A percentile compares a stretch with the other conserved stretches of the same genome.
Conservation (phyloP, 179 eudicot species). For the Carnegiea gigantea region DNA sequence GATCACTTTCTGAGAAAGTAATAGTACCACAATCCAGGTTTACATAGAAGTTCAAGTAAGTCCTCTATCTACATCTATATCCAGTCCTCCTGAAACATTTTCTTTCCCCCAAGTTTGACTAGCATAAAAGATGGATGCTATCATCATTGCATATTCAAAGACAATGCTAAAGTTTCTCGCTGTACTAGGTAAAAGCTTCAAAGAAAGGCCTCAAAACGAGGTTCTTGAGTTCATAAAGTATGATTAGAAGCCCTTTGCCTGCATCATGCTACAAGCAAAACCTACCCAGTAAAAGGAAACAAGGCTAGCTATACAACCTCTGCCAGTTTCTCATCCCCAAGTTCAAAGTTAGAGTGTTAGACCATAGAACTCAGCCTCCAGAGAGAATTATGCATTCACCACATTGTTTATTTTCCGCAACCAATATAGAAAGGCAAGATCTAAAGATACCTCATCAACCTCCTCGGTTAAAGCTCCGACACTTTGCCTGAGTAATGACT, state of each 20-base stretch:
- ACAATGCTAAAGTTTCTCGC: background rate
- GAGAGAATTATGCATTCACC: background rate
- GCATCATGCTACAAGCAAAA: no score
- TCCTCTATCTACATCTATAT: no score
- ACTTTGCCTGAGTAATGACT: conserved; percentile 53
- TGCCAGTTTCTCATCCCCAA: background rate
- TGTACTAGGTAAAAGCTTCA: no score
- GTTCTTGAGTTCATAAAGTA: background rate
- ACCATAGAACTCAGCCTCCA: background rate
- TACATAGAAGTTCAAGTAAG: background rate
- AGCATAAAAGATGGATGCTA: background rate
- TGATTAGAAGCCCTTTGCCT: no score
- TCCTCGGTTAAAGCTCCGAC: conserved; percentile 46
- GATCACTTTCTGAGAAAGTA: background rate
- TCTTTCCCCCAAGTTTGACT: background rate
- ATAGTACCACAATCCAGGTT: background rate
- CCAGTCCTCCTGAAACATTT: background rate
- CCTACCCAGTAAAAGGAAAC: no score
- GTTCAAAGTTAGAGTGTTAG: background rate
- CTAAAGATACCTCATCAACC: conserved; percentile 64
- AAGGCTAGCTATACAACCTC: background rate
- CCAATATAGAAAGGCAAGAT: background rate
- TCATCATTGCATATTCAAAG: background rate
- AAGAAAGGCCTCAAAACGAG: background rate
- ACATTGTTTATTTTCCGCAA: background rate